Evolutionary conservation across 2,329 filamentous ascomycete species (phyloP).

Genomic region (Colletotrichum endophyticum): DNA sequence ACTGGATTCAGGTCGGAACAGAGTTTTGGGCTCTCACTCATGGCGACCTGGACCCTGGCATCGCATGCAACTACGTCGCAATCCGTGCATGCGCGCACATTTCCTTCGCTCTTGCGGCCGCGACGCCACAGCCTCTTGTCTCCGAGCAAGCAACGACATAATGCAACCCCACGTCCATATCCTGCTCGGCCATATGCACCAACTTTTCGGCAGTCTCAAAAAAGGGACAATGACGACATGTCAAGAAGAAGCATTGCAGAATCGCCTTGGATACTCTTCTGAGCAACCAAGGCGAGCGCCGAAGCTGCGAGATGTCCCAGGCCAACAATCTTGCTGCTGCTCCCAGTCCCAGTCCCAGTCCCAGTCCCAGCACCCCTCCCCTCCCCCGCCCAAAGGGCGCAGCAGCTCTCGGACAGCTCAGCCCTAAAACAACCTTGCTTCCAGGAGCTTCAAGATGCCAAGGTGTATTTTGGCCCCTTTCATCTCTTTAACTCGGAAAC

Average conservation of each 20-base stretch:
- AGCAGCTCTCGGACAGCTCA: constrained; percentile 12
- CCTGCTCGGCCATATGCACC: background rate
- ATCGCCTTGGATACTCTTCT: background rate
- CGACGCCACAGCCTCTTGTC: constrained; percentile 1
- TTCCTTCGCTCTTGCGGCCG: background rate
- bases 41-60: background rate
- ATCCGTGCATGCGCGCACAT: background rate
- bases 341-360: no score
- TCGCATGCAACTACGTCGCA: background rate
- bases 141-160: background rate
- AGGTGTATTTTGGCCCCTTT: background rate
- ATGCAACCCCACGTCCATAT: background rate
- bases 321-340: background rate
- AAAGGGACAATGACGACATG: background rate
- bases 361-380: background rate
- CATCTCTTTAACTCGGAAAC: background rate
- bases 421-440: constrained; percentile 14
- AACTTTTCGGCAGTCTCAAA: background rate
- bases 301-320: background rate
- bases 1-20: background rate
- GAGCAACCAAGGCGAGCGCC: background rate
- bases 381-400: background rate
- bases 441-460: background rate
- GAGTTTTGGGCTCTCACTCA: constrained; percentile 2
- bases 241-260: background rate